Base-by-base conservation (phyloP, 768 basidiomycete species). In the Lanmaoa rubissima region DNA sequence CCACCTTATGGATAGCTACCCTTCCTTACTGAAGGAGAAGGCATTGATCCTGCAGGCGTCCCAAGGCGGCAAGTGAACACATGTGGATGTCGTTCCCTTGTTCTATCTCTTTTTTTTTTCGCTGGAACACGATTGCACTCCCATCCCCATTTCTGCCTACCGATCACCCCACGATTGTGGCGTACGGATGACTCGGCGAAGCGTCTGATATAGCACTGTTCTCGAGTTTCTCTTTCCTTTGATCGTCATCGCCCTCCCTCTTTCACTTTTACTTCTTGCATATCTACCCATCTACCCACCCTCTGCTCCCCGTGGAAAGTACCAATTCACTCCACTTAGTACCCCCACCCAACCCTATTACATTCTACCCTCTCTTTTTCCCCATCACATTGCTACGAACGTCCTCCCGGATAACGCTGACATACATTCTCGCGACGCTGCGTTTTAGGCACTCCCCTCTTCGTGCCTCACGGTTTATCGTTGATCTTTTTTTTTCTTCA, bases 1-100 rank as follows among this genome's bases (percentile, higher is more conserved):
- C 7, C 90, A 92, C 69, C 79, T 95, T 42, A 86, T 92, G 86
- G 90, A 92, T 70, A 90, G 90, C 68, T 94, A 91, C 70, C 88
- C 90, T 12, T 74, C 82, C 9, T 81, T 93, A 2, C 77, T 94
- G 57, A 93, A 89, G 74, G 90, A 92, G 69, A 94, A 93, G 74
- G 85, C 75, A 12, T 57, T 77, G 44, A 66, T 66, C 5, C 12
- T 73, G 34, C 70, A 72, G 34, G 59, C 61, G 9, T 55, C 68
- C 26, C 65, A 71, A 48, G 57, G 63, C 39, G 51, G 69, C 53
- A 68, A 64, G 58, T 74, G 54, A 63, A 61, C 52, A 49, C 40
- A 26, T 45, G 36, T 2, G 17, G 10, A 21, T 36, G 4, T 43
- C 21, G n/a, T 47, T 17, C 43, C 35, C 14, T 40, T 41, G 47